Conservation (phyloP, 257 asterid genomes). For the Solanum pimpinellifolium region DNA sequence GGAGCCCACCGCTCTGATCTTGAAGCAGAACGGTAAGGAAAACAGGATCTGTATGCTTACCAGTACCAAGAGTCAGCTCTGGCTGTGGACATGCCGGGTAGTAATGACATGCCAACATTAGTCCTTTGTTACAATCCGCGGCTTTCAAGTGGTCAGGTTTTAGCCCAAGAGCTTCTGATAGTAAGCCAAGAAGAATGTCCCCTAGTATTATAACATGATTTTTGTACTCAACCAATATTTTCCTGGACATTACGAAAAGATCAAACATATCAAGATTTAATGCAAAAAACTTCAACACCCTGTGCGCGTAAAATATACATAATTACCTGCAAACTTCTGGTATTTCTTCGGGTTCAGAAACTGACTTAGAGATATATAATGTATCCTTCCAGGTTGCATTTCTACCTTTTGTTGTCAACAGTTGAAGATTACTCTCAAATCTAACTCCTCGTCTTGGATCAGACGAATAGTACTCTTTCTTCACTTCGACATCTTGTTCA, state of each 20-base stretch:
- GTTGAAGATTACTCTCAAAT: conserved; percentile 47
- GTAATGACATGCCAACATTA: conserved; percentile 39
- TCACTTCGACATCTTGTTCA: conserved; percentile 44
- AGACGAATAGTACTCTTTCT: conserved; percentile 22
- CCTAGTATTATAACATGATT: conserved; percentile 27
- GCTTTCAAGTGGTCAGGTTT: conserved; percentile 20
- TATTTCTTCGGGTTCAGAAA: conserved; percentile 29
- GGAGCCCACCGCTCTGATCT: conserved; percentile 66
- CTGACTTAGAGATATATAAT: conserved; percentile 17
- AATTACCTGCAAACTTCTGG: conserved; percentile 45
- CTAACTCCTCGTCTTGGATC: conserved; percentile 29
- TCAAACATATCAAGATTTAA: background rate
- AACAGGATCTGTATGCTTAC: conserved; percentile 54
- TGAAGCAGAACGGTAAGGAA: conserved; percentile 52
- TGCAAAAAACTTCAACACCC: background rate
- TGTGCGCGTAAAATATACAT: background rate
- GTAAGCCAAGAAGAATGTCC: conserved; percentile 25
- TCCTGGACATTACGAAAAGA: conserved; percentile 16
- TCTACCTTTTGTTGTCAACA: conserved; percentile 13
- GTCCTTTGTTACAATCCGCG: conserved; percentile 28
- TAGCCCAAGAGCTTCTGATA: conserved; percentile 74
- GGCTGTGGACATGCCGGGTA: conserved; percentile 72
- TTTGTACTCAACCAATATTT: conserved; percentile 24
- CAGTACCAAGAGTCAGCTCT: conserved; percentile 49
- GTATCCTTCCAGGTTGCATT: conserved; percentile 73